Evolutionary conservation across 2,329 filamentous ascomycete genomes (phyloP).

Genomic region (Lizonia empirigonia): DNA sequence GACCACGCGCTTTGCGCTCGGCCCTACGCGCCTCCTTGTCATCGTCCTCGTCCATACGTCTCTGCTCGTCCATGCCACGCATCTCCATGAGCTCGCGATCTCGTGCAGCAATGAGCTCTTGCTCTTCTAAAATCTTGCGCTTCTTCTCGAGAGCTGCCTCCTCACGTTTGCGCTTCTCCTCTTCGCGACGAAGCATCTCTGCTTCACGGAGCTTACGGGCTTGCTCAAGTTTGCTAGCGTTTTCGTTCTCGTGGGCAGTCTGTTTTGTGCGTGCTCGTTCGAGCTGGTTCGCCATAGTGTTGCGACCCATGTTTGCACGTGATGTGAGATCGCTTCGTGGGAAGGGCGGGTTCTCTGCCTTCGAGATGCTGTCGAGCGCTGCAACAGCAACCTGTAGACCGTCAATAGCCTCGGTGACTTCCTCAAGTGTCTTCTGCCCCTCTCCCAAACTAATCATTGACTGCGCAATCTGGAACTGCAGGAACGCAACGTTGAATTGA

Average conservation of each 20-base stretch:
- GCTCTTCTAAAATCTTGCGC: conserved; percentile 83
- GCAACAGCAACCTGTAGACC: conserved; percentile 88
- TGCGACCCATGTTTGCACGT: conserved; percentile 94
- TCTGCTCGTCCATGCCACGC: conserved; percentile 72
- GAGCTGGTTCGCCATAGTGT: conserved; percentile 91
- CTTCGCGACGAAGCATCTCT: conserved; percentile 78
- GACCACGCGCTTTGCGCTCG: conserved; percentile 58
- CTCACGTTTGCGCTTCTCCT: conserved; percentile 70
- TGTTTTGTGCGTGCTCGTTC: conserved; percentile 84
- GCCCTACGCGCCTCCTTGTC: conserved; percentile 81
- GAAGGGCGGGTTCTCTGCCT: conserved; percentile 75
- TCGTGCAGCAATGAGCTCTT: conserved; percentile 76
- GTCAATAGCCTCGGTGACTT: conserved; percentile 78
- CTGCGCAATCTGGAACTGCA: conserved; percentile 91
- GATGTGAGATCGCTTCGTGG: conserved; percentile 89
- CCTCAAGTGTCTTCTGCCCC: conserved; percentile 74
- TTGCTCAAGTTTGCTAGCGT: conserved; percentile 82
- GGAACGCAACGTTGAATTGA: conserved; percentile 97
- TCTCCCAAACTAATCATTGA: conserved; percentile 77
- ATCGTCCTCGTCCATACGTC: conserved; percentile 65
- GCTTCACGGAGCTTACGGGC: conserved; percentile 81
- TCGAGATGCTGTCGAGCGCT: conserved; percentile 64
- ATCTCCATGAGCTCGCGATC: conserved; percentile 73
- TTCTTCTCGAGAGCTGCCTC: conserved; percentile 75
- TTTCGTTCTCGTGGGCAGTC: conserved; percentile 89